Evolutionary conservation across 768 basidiomycete genomes (phyloP), one percentile per base, ranked within the genome.

Genomic region (Floccularia luteovirens): DNA sequence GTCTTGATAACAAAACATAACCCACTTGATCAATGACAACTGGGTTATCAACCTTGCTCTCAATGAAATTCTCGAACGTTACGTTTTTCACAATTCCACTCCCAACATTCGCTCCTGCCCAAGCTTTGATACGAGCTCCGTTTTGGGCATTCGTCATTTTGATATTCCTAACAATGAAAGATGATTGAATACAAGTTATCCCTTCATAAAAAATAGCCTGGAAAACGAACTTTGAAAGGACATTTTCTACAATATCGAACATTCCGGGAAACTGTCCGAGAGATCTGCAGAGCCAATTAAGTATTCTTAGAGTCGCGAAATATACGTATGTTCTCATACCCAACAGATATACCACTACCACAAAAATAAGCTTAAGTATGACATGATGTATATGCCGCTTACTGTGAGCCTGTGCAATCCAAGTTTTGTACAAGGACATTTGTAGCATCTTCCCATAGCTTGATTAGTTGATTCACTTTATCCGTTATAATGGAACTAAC

Each of bases 41-140:
- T 5, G 80, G 79, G 46, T 75, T 67, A 43, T 78, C 75, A 30
- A 77, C 75, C 27, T 75, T 69, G 37, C 58, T 64, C 43, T 74
- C 73, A 14, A 64, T 43, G 54, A 77, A 77, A 44, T 65, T 60
- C n/a, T 54, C 47, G 54, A 74, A 79, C 1, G 72, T 74, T 51
- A 78, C 57, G 46, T 78, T 77, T 52, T 70, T 66, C 31, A 77
- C 75, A 31, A 75, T 69, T 5, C 76, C 77, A 25, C 70, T 66
- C 3, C 79, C 77, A 21, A 78, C 75, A 38, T 70, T 67, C 12
- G 67, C 62, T 3, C 79, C 81, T 4, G 77, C 79, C 63, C 71
- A 83, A 1, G 77, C 74, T 54, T 83, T 83, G 57, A 82, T 82
- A 24, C 81, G 66, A 1, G 78, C 79, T 1, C 79, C 81, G 46